A percentile compares a stretch with the other conserved stretches of the same genome.
Evolutionary conservation across 192 early-diverging fungal species (phyloP).

Genomic region (Lobosporangium transversale): DNA sequence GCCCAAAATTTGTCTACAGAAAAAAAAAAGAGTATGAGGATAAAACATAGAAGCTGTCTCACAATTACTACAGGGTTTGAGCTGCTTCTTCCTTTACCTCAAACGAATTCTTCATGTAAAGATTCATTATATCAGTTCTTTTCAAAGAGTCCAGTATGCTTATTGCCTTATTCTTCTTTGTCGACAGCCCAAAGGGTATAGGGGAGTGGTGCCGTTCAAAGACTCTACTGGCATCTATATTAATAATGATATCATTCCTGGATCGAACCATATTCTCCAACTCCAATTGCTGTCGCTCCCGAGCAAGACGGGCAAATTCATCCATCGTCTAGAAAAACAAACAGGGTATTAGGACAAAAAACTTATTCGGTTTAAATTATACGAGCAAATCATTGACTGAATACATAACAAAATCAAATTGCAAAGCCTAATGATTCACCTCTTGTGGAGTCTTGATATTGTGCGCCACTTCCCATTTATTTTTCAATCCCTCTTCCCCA

Average conservation of each 20-base stretch:
- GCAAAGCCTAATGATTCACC: constrained; percentile 31
- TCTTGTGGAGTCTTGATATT: constrained; percentile 74
- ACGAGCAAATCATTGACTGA: background rate
- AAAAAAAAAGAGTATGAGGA: background rate
- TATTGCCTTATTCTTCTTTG: constrained; percentile 5
- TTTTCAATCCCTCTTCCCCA: constrained; percentile 83
- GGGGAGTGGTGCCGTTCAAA: constrained; percentile 57
- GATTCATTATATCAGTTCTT: constrained; percentile 55
- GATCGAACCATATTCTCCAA: constrained; percentile 74
- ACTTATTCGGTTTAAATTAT: background rate
- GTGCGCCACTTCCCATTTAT: constrained; percentile 68
- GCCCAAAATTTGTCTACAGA: constrained; percentile 45
- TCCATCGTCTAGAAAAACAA: constrained; percentile 58
- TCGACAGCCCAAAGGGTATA: constrained; percentile 37
- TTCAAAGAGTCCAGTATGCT: constrained; percentile 37
- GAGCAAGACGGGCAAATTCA: constrained; percentile 71
- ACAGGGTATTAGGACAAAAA: background rate
- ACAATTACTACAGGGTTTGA: too few relatives aligned
- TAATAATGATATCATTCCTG: constrained; percentile 62
- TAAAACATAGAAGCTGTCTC: background rate
- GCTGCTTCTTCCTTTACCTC: too few relatives aligned
- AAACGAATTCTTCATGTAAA: constrained; percentile 72
- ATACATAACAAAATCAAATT: background rate
- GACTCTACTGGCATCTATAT: constrained; percentile 60
- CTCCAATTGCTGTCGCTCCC: constrained; percentile 66